Percentiles rank a stretch among this genome's conserved stretches.
Evolutionary conservation across 345 rosid species (phyloP).

Genomic region (Noccaea bulbosa): DNA sequence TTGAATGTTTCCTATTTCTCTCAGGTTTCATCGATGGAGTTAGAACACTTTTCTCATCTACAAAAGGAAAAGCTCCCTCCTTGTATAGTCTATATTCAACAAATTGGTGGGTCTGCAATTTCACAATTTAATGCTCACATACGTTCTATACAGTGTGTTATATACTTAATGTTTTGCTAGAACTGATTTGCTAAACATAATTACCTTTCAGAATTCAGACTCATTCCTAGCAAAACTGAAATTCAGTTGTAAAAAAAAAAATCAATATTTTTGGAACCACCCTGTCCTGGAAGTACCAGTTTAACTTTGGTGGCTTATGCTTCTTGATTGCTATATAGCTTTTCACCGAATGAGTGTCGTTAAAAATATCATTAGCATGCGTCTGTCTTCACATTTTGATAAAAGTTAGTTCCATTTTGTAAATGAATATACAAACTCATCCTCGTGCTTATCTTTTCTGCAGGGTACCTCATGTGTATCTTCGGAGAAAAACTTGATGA

Average conservation of each 20-base stretch:
- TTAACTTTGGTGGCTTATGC: conserved; percentile 31
- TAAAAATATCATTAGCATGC: conserved; percentile 1
- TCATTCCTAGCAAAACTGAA: conserved; percentile 19
- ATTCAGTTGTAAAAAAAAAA: conserved; percentile 16
- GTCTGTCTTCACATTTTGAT: conserved; percentile 10
- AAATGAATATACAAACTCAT: conserved; percentile 9
- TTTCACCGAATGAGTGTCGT: conserved; percentile 20
- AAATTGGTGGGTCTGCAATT: conserved; percentile 69
- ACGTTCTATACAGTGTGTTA: not conserved
- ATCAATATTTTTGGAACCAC: not conserved
- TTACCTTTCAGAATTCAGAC: not conserved
- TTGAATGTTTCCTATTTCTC: conserved; percentile 33
- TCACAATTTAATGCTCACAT: conserved; percentile 22
- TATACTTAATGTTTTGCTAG: not conserved
- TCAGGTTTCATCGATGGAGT: conserved; percentile 81
- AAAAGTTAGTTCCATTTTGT: conserved; percentile 21
- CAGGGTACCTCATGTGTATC: conserved; percentile 90
- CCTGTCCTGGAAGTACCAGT: conserved; percentile 16
- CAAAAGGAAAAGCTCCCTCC: conserved; percentile 59
- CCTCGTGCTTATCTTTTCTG: conserved; percentile 22
- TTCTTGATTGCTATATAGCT: conserved; percentile 32
- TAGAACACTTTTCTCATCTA: conserved; percentile 66
- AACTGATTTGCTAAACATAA: conserved; percentile 4
- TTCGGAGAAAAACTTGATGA: conserved; percentile 79
- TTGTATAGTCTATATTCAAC: conserved; percentile 76